Evolutionary conservation across 2,329 filamentous ascomycete species (phyloP), one percentile per base, ranked within the genome.

Genomic region (Nannizziopsis barbatae): DNA sequence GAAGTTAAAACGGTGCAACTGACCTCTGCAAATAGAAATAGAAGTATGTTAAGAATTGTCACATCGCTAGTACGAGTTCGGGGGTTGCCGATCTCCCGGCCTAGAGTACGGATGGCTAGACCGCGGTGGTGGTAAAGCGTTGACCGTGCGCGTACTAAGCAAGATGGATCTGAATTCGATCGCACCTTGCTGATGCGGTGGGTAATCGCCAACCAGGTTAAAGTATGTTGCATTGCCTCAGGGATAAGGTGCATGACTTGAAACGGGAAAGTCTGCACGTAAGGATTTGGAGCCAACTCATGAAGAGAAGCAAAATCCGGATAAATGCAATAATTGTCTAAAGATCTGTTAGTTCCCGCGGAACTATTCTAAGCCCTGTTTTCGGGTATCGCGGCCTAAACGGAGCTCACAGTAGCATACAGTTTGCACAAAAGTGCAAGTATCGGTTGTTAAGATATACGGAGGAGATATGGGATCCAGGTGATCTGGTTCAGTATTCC

Each of bases 11-110:
- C 17, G 12, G 12, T 15, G n/a, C 3, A 22, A 38, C 47, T 32
- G 20, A 54, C 52, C 30, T 55, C 53, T 7, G 47, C 49, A 32
- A 55, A 12, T 12, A 50, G 35, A 6, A 55, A 38, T 7, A 50
- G 37, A 27, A 55, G 31, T 5, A 55, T 49, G 36, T 45, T 47
- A 20, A 49, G 7, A 2, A 55, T 41, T 2, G 53, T 55, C 5
- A 49, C 27, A n/a, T 55, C 53, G 10, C 20, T 45, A 12, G 47
- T 45, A 27, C 50, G 51, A 11, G 46, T 51, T 2, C 37, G 17
- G 5, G 42, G 45, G 15, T 48, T 47, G n/a, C 33, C 32, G 10
- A 55, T 41, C n/a, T 50, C 37, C n/a, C 38, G 22, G 27, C 27
- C 50, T 31, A 55, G 22, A 11, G 22, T 22, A 4, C 18, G 30